Percentiles rank a stretch among this genome's conserved stretches.
phyloP scores from a whole-genome alignment of 176 grass and related monocot species.

The Puccinellia tenuiflora region DNA sequence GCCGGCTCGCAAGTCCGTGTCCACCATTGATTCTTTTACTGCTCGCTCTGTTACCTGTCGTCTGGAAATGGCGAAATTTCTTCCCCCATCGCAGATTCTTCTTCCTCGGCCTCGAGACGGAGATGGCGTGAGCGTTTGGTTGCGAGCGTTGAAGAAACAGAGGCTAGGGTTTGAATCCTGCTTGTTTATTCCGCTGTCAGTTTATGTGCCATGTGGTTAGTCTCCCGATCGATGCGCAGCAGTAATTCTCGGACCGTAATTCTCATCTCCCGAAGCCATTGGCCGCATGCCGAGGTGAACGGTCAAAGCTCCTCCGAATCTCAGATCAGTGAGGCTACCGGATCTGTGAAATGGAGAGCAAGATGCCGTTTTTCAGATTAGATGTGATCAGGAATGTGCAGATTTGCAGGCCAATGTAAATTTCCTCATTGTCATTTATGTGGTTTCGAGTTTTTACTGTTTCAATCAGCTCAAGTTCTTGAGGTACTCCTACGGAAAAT shows the following conservation, averaged over 20 bases:
- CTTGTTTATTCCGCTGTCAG: constrained; percentile 1
- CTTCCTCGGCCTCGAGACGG: not conserved
- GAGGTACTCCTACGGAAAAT: not conserved
- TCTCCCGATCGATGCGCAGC: not conserved
- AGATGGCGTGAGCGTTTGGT: constrained; percentile 51
- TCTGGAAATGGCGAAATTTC: constrained; percentile 22
- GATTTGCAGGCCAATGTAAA: not conserved
- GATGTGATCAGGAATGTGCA: not conserved
- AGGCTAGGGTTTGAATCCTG: constrained; percentile 5
- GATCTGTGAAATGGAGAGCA: not conserved
- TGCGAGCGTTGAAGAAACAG: constrained; percentile 49
- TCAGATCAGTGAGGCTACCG: not conserved
- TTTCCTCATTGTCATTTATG: not conserved
- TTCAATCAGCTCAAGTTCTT: not conserved
- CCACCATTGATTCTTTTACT: constrained; percentile 17
- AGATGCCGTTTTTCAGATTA: not conserved
- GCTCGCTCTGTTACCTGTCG: constrained; percentile 39
- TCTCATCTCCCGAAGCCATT: constrained; percentile 4
- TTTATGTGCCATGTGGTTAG: constrained; percentile 3
- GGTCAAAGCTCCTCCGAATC: not conserved
- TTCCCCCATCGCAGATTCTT: constrained; percentile 22
- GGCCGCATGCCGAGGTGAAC: not conserved
- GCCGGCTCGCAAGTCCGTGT: constrained; percentile 38
- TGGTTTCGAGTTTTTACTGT: not conserved
- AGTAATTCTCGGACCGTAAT: constrained; percentile 28